Evolutionary conservation across 2,329 filamentous ascomycete genomes (phyloP).

Genomic region (Macrophomina phaseolina): DNA sequence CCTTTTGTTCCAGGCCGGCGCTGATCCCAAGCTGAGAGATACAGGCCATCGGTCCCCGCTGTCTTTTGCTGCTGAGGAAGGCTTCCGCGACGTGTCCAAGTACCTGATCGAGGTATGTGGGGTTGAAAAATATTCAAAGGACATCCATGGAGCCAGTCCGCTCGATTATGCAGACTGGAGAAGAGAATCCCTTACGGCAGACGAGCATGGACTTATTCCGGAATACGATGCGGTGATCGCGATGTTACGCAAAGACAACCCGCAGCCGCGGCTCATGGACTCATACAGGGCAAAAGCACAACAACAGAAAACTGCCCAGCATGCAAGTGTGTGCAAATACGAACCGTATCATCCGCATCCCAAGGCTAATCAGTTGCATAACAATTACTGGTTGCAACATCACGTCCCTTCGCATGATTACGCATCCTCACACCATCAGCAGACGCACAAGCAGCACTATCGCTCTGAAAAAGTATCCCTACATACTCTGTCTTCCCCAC

Average conservation of each 20-base stretch:
- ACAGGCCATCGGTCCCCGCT: not conserved
- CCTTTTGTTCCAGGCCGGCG: not conserved
- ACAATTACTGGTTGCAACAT: not conserved
- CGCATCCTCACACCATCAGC: not conserved
- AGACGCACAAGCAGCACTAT: not conserved
- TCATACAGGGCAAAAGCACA: not conserved
- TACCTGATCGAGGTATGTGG: not conserved
- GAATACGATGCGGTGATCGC: slow-evolving; percentile 1
- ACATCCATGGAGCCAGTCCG: not conserved
- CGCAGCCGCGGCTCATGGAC: not conserved
- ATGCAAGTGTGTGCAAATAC: not conserved
- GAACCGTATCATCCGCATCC: not conserved
- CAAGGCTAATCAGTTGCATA: not conserved
- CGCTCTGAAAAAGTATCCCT: not conserved
- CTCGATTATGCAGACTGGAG: not conserved
- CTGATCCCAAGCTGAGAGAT: not conserved
- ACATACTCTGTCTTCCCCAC: not conserved
- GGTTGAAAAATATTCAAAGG: not conserved
- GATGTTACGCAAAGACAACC: not conserved
- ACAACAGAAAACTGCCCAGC: not conserved
- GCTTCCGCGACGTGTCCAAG: not conserved
- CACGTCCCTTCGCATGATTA: not conserved
- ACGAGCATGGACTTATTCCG: not conserved
- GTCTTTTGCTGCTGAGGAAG: not conserved
- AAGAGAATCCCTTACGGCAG: not conserved